Percentiles rank a stretch among this genome's conserved stretches.
Evolutionary conservation across 805 yeast species (phyloP).

Genomic region (Myxozyma melibiosi): DNA sequence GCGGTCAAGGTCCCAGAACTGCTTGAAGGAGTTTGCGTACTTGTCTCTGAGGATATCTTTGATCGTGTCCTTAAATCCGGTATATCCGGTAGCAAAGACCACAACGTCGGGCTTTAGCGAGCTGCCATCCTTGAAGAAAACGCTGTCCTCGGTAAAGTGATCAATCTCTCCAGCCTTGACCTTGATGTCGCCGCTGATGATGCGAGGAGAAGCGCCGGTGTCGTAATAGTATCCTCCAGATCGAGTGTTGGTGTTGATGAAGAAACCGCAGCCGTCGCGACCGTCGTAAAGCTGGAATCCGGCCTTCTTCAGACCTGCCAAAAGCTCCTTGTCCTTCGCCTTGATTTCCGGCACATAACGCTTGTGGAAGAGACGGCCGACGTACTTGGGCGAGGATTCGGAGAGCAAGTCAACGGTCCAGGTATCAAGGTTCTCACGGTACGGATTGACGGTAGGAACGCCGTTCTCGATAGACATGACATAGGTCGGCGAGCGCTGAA

Average conservation of each 20-base stretch:
- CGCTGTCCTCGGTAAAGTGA: constrained; percentile 45
- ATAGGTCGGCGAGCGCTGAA: constrained; percentile 52
- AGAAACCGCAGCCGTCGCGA: constrained; percentile 49
- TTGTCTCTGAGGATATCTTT: constrained; percentile 45
- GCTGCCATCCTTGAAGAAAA: constrained; percentile 47
- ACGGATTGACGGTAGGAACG: constrained; percentile 33
- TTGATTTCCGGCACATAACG: constrained; percentile 40
- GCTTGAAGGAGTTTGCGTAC: constrained; percentile 43
- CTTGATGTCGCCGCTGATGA: constrained; percentile 46
- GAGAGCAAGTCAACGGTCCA: constrained; percentile 47
- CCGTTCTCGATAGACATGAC: constrained; percentile 47
- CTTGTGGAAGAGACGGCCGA: constrained; percentile 45
- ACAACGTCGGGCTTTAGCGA: constrained; percentile 44
- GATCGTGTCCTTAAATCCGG: constrained; percentile 50
- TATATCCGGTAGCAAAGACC: constrained; percentile 52
- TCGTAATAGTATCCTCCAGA: constrained; percentile 54
- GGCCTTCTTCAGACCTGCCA: constrained; percentile 41
- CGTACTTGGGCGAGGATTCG: constrained; percentile 44
- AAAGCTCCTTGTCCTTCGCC: constrained; percentile 41
- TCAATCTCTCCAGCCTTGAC: constrained; percentile 46
- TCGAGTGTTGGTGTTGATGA: constrained; percentile 46
- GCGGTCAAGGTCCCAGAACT: constrained; percentile 49
- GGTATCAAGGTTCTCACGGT: constrained; percentile 42
- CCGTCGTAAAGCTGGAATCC: constrained; percentile 51
- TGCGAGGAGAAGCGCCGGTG: constrained; percentile 49